Base-by-base conservation (phyloP, 1,284 basidiomycete species). In the Naganishia albida region DNA sequence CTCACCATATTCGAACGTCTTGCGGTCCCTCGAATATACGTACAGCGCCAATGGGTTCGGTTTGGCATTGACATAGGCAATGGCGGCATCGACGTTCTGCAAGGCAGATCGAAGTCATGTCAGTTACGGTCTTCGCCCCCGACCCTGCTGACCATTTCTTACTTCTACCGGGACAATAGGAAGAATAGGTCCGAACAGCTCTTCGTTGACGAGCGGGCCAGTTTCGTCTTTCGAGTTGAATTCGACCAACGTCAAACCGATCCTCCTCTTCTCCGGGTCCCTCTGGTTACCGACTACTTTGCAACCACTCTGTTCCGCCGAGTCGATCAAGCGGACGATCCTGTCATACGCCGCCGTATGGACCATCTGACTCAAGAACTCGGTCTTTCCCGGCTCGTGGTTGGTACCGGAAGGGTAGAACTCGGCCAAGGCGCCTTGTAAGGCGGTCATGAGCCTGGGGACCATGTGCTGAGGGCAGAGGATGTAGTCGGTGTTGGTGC, bases 201-300 rank as follows among this genome's bases (percentile, higher is more conserved):
- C 87, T 55, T 93, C 87, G 76, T 85, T 83, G 85, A 93, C 85
- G 69, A 93, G 74, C 2, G 84, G 84, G 75, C 93, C 90, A 25
- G 63, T 65, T 67, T 86, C 85, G 0, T 72, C 75, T 51, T 80
- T 75, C 6, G 88, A 83, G 42, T 71, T 72, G 39, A 77, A 68
- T 49, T 91, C 83, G 28, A 88, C 75, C 39, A 78, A 30, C 39
- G 69, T 73, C 55, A 76, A 74, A 6, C 77, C 77, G 70, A 79
- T 72, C 62, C 73, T 70, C 55, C 69, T 57, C 26, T 64, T 83
- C 65, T 77, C 80, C 69, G 83, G 83, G 67, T 92, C 86, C 1
- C 77, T 72, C 65, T 87, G 80, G 1, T 91, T 91, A 1, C 91
- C 90, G 63, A 88, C 73, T 2, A 86, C 87, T 39, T 93, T 73